phyloP scores from a whole-genome alignment of 2,329 filamentous ascomycete genomes.

The Catunica adiposa region DNA sequence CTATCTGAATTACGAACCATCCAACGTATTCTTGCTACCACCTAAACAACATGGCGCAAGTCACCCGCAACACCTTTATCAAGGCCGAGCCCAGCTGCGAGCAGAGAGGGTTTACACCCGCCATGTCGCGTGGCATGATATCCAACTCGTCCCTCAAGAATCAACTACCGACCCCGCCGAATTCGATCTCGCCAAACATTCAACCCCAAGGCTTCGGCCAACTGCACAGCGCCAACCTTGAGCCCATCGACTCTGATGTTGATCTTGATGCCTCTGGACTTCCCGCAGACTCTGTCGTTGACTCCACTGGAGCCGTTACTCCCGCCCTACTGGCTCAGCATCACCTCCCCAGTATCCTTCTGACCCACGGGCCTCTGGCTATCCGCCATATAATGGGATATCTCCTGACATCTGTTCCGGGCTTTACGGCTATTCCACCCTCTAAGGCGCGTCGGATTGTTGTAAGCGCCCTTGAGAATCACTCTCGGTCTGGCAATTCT shows the following conservation, averaged over 20 bases:
- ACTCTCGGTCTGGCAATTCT: slow-evolving; percentile 40
- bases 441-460: slow-evolving; percentile 82
- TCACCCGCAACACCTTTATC: slow-evolving; percentile 47
- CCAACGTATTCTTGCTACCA: neutral
- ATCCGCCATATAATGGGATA: slow-evolving; percentile 94
- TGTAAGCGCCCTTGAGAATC: slow-evolving; percentile 78
- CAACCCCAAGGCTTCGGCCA: slow-evolving; percentile 63
- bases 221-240: slow-evolving; percentile 41
- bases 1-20: neutral
- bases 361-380: slow-evolving; percentile 76
- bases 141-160: slow-evolving; percentile 31
- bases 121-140: slow-evolving; percentile 49
- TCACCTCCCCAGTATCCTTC: slow-evolving; percentile 77
- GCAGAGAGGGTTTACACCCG: slow-evolving; percentile 58
- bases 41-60: slow-evolving; percentile 31
- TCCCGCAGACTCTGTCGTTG: slow-evolving; percentile 29
- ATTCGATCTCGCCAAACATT: slow-evolving; percentile 81
- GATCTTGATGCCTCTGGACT: slow-evolving; percentile 51
- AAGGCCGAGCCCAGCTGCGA: slow-evolving; percentile 21
- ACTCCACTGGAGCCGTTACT: slow-evolving; percentile 70
- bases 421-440: slow-evolving; percentile 75
- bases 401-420: slow-evolving; percentile 80
- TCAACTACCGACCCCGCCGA: slow-evolving; percentile 76
- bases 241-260: slow-evolving; percentile 67
- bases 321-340: slow-evolving; percentile 71